Conservation (phyloP, 108 stramenopile species). For the Chaetoceros tenuissimus region DNA sequence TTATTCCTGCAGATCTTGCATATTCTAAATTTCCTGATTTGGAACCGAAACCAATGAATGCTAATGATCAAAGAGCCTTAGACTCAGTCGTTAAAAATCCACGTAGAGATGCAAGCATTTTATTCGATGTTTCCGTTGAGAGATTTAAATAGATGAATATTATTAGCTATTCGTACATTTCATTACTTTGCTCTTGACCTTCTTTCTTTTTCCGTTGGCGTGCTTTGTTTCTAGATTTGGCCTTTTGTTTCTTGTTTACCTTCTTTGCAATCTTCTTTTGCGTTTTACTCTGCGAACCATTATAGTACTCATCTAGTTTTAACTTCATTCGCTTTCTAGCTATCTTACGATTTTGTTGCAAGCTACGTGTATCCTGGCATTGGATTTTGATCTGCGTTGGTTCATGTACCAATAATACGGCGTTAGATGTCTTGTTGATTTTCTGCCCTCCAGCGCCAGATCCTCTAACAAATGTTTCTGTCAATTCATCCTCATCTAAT, state of each 20-base stretch:
- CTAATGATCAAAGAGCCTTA: conserved; percentile 43
- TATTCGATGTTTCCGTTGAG: conserved; percentile 64
- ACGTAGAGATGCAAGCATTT: conserved; percentile 45
- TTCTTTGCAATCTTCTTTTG: conserved; percentile 46
- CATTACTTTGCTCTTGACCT: not conserved
- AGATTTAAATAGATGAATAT: conserved; percentile 29
- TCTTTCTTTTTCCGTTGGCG: conserved; percentile 36
- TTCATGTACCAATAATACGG: conserved; percentile 63
- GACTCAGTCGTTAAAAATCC: conserved; percentile 64
- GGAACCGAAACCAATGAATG: conserved; percentile 51
- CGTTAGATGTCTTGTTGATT: conserved; percentile 83
- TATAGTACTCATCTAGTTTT: conserved; percentile 74
- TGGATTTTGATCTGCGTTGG: conserved; percentile 72
- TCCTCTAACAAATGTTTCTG: conserved; percentile 79
- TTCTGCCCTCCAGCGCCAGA: conserved; percentile 81
- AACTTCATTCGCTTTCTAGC: conserved; percentile 66
- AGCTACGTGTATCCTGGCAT: conserved; percentile 82
- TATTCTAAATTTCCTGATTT: conserved; percentile 37
- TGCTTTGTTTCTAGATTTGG: conserved; percentile 52
- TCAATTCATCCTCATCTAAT: conserved; percentile 48
- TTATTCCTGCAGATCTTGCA: conserved; percentile 46
- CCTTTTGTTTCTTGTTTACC: conserved; percentile 53
- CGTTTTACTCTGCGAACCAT: conserved; percentile 51
- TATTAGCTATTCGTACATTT: not conserved
- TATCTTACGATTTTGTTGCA: conserved; percentile 86